phyloP scores from a whole-genome alignment of 306 rosid species.

The Hylodesmum podocarpum region DNA sequence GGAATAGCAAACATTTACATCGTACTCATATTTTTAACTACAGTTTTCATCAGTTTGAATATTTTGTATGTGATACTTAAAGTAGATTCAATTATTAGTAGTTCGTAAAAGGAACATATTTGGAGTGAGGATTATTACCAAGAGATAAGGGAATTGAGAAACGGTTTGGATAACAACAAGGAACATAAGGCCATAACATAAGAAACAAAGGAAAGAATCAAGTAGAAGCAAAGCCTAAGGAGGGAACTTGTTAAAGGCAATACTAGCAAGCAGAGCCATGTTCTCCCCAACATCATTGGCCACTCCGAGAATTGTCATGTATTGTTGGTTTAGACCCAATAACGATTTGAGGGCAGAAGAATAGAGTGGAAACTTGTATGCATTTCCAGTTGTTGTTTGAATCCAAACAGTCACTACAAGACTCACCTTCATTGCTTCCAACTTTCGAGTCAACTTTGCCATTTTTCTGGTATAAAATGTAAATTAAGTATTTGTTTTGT shows the following conservation, averaged over 20 bases:
- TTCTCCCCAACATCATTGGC: conserved; percentile 82
- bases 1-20: too few species aligned
- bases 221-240: conserved; percentile 78
- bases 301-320: conserved; percentile 74
- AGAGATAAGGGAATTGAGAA: conserved; percentile 49
- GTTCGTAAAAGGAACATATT: neutral
- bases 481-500: too few species aligned
- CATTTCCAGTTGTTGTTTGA: conserved; percentile 59
- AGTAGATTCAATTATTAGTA: too few species aligned
- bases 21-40: too few species aligned
- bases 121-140: conserved; percentile 39
- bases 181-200: conserved; percentile 78
- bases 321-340: conserved; percentile 69
- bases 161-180: conserved; percentile 59
- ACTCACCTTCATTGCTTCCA: conserved; percentile 94
- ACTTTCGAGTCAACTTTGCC: conserved; percentile 54
- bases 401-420: conserved; percentile 88
- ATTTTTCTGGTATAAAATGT: conserved; percentile 22
- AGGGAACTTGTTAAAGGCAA: conserved; percentile 77
- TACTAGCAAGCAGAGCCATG: conserved; percentile 63
- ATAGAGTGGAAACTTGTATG: conserved; percentile 71
- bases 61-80: too few species aligned
- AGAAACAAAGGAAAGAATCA: conserved; percentile 58
- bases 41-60: too few species aligned
- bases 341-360: conserved; percentile 73